These are phyloP conservation scores for Saprolegnia parasitica DNA, from an alignment of 352 stramenopile species.

Conservation along the genomic window DNA sequence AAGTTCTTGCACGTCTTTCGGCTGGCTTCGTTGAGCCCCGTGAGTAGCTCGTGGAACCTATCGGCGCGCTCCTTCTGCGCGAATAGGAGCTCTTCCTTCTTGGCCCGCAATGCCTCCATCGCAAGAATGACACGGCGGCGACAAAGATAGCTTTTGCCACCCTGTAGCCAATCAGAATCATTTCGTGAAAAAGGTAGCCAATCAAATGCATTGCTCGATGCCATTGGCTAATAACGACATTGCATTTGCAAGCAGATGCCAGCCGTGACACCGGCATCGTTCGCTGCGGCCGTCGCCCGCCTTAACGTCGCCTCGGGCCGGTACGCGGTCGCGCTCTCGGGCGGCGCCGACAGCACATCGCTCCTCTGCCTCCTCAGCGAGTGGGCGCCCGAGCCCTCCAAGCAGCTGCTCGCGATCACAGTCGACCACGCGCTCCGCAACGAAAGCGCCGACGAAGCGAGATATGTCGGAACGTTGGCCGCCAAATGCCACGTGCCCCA, in stretches of 20 bases:
- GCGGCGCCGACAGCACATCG: conserved; percentile 76
- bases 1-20: conserved; percentile 79
- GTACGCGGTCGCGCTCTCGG: conserved; percentile 66
- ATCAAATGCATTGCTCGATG: background rate
- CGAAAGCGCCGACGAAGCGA: conserved; percentile 61
- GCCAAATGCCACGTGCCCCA: conserved; percentile 53
- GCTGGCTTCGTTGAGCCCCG: conserved; percentile 62
- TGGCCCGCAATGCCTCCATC: conserved; percentile 60
- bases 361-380: conserved; percentile 69
- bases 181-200: too few species aligned
- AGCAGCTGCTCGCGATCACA: conserved; percentile 60
- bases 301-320: conserved; percentile 27
- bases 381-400: conserved; percentile 38
- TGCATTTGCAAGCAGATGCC: background rate
- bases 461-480: conserved; percentile 36
- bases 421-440: conserved; percentile 66
- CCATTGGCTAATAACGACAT: background rate
- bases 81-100: conserved; percentile 70
- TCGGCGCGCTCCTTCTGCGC: conserved; percentile 61
- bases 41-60: conserved; percentile 54
- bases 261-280: background rate
- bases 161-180: background rate
- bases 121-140: background rate
- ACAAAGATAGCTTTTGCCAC: background rate
- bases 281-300: background rate